phyloP scores from a whole-genome alignment of 2,329 filamentous ascomycete species.

The Didymellaceae sp. region DNA sequence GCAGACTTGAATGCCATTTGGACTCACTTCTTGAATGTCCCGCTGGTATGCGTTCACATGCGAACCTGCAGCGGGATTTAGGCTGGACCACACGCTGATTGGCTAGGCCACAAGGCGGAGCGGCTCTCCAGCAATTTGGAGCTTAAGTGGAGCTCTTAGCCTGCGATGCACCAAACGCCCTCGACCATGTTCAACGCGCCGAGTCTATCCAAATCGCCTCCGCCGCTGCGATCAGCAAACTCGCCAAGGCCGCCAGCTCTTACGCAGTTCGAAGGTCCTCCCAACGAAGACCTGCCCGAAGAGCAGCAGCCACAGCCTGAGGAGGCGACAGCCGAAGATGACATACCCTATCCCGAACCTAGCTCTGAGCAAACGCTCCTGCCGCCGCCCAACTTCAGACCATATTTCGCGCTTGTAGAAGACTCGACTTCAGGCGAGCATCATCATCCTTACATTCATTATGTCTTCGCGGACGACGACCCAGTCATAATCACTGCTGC shows the following conservation, averaged over 20 bases:
- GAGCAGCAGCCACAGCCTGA: conserved; percentile 26
- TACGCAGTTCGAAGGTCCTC: conserved; percentile 34
- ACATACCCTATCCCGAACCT: conserved; percentile 45
- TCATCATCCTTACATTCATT: conserved; percentile 85
- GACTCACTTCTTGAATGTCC: background rate
- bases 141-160: conserved; percentile 31
- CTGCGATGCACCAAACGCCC: conserved; percentile 20
- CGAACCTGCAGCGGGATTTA: background rate
- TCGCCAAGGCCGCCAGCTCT: conserved; percentile 38
- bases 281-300: conserved; percentile 26
- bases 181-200: conserved; percentile 40
- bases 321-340: conserved; percentile 35
- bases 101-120: conserved; percentile 19
- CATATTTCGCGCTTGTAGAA: conserved; percentile 85
- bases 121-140: conserved; percentile 24
- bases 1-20: background rate
- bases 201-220: conserved; percentile 26
- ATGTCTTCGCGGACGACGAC: conserved; percentile 93
- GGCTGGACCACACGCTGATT: background rate
- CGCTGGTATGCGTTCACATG: background rate
- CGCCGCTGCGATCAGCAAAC: conserved; percentile 22
- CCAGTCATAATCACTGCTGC: conserved; percentile 75
- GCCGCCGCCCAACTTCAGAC: conserved; percentile 66
- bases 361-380: conserved; percentile 44
- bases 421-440: conserved; percentile 76